Evolutionary conservation across 2,329 filamentous ascomycete genomes (phyloP), one percentile per base, ranked within the genome.

Genomic region (Penicillium janthinellum): DNA sequence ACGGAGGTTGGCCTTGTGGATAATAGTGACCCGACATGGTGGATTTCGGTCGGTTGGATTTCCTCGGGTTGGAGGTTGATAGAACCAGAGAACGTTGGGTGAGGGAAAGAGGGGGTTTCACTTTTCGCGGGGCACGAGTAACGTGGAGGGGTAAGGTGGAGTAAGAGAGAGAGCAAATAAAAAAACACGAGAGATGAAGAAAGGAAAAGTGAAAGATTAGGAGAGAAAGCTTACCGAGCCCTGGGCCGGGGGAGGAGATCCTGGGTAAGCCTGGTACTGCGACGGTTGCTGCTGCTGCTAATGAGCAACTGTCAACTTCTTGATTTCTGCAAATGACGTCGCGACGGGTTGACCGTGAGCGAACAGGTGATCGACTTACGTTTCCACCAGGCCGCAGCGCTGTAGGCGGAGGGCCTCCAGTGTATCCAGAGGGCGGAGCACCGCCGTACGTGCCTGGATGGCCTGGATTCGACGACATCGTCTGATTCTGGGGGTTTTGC

Each of bases 251-350:
- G 70, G 72, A 60, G 71, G 69, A 62, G 70, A 73, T 67, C 79
- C 80, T 67, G 79, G 80, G 71, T 83, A 86, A 65, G 84, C 80
- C 77, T 86, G 83, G 75, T 86, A 86, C 54, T 62, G 61, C 44
- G 58, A 38, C 34, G 58, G 45, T 51, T 37, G 50, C 31, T 61
- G 59, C 42, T 56, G 56, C 54, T 60, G 62, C 56, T 59, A 64
- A 35, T 57, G 57, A 50, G 57, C 47, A 66, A 22, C 17, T 34
- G 54, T 60, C 58, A 60, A 45, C 49, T 41, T 50, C 35, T 50
- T 54, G 25, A 31, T 49, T 41, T 56, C 45, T 58, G n/a, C 37
- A 53, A 44, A 70, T 70, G 67, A 70, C 67, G 67, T 69, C 60
- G 61, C 34, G 38, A 48, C 35, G 35, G 37, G 35, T 14, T 12